Evolutionary conservation across 495 filamentous ascomycete genomes (phyloP).

Genomic region (Tetracladium setigerum): DNA sequence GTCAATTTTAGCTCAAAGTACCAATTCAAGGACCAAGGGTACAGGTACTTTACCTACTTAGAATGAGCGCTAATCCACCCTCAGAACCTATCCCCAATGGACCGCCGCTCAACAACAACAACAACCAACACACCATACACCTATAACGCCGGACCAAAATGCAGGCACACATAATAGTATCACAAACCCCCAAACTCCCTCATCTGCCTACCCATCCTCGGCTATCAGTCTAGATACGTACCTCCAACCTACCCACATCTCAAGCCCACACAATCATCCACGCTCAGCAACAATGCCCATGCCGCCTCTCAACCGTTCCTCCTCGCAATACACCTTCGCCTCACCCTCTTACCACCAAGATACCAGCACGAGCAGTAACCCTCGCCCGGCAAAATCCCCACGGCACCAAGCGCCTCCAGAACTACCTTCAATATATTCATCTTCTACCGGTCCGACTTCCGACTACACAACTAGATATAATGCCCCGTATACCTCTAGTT

Average conservation of each 20-base stretch:
- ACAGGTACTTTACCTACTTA: background rate
- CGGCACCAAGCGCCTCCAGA: constrained; percentile 38
- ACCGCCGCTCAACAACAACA: constrained; percentile 36
- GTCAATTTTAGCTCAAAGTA: too few species aligned
- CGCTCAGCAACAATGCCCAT: constrained; percentile 26
- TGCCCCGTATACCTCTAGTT: too few species aligned
- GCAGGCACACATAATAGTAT: background rate
- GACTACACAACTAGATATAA: too few species aligned
- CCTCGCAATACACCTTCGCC: constrained; percentile 23
- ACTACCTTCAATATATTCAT: constrained; percentile 2
- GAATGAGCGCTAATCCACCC: background rate
- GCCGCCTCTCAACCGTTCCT: constrained; percentile 29
- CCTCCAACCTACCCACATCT: constrained; percentile 40
- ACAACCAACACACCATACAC: constrained; percentile 34
- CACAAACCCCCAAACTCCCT: constrained; percentile 14
- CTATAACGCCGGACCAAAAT: constrained; percentile 18
- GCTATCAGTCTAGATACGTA: constrained; percentile 37
- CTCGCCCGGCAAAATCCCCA: constrained; percentile 45
- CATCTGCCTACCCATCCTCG: constrained; percentile 32
- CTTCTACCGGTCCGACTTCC: too few species aligned
- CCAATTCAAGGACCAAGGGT: background rate
- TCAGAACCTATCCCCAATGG: constrained; percentile 31
- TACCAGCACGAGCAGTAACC: constrained; percentile 32
- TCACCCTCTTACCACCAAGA: constrained; percentile 15
- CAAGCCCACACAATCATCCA: constrained; percentile 35